Conservation (phyloP, 1,284 basidiomycete species). For the Trichosporon sp. region DNA sequence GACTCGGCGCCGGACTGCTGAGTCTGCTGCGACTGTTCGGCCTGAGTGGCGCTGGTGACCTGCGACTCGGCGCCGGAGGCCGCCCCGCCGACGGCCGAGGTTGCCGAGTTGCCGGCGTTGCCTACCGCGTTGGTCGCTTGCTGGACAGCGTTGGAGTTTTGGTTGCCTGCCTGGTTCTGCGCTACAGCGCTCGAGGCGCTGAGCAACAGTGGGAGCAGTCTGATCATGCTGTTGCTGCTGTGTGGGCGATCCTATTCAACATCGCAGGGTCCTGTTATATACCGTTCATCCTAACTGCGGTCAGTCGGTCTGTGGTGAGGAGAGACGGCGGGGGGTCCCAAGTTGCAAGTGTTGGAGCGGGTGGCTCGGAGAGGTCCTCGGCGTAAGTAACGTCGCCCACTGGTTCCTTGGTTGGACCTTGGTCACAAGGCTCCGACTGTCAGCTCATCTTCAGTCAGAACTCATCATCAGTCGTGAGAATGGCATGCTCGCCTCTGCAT, state of each 20-base stretch:
- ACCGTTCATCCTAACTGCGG: not conserved
- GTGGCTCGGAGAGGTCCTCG: not conserved
- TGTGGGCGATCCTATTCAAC: not conserved
- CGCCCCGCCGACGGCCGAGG: not conserved
- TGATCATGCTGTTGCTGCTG: not conserved
- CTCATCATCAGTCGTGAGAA: not conserved
- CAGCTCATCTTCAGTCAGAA: not conserved
- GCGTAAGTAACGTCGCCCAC: not conserved
- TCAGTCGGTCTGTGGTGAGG: not conserved
- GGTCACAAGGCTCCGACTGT: not conserved
- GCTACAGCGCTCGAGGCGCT: conserved; percentile 1
- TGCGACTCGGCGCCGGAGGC: not conserved
- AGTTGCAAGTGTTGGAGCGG: not conserved
- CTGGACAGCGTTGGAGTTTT: not conserved
- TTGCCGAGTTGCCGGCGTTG: not conserved
- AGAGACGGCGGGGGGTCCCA: not conserved
- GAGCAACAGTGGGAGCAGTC: not conserved
- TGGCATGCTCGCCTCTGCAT: not conserved
- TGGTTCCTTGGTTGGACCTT: not conserved
- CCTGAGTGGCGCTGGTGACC: not conserved
- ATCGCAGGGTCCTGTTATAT: not conserved
- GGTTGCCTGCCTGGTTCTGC: not conserved
- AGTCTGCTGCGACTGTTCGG: not conserved
- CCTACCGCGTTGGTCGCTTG: not conserved
- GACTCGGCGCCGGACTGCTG: not conserved